Conservation (phyloP, 1,284 basidiomycete genomes). For the Wallemia hederae region DNA sequence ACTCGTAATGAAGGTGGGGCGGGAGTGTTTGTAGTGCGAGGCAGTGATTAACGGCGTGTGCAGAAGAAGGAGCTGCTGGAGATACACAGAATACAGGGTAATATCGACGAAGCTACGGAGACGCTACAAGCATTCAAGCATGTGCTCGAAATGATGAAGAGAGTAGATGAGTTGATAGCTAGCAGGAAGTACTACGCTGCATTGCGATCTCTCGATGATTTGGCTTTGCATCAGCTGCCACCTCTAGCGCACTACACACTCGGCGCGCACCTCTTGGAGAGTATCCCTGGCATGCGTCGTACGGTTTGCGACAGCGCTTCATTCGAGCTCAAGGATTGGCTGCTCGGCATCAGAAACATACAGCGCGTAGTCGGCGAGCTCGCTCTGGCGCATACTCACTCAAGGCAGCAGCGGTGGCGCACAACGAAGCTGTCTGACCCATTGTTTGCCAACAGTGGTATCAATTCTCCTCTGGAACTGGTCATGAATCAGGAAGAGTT, state of each 20-base stretch:
- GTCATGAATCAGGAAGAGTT: conserved; percentile 68
- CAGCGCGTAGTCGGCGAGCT: conserved; percentile 59
- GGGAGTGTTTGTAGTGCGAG: too few species aligned
- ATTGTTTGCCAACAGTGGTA: conserved; percentile 40
- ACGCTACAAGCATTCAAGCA: conserved; percentile 71
- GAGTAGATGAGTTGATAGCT: conserved; percentile 70
- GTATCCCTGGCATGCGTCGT: conserved; percentile 57
- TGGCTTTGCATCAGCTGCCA: conserved; percentile 65
- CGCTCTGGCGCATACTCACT: conserved; percentile 71
- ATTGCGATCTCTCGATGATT: conserved; percentile 69
- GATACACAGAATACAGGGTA: conserved; percentile 64
- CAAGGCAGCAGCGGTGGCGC: conserved; percentile 57
- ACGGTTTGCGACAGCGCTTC: conserved; percentile 83
- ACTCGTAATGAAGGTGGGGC: conserved; percentile 53
- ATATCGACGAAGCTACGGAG: conserved; percentile 88
- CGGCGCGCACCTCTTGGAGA: conserved; percentile 68
- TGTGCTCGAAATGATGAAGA: conserved; percentile 76
- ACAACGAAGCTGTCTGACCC: conserved; percentile 45
- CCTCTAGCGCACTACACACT: conserved; percentile 76
- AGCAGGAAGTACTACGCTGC: conserved; percentile 91
- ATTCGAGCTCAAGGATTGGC: conserved; percentile 85
- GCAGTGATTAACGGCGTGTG: too few species aligned
- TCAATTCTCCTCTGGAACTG: conserved; percentile 80
- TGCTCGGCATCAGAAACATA: conserved; percentile 75
- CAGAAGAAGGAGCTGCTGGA: conserved; percentile 58